phyloP scores from a whole-genome alignment of 2,329 filamentous ascomycete genomes.

The Stemphylium lycopersici region DNA sequence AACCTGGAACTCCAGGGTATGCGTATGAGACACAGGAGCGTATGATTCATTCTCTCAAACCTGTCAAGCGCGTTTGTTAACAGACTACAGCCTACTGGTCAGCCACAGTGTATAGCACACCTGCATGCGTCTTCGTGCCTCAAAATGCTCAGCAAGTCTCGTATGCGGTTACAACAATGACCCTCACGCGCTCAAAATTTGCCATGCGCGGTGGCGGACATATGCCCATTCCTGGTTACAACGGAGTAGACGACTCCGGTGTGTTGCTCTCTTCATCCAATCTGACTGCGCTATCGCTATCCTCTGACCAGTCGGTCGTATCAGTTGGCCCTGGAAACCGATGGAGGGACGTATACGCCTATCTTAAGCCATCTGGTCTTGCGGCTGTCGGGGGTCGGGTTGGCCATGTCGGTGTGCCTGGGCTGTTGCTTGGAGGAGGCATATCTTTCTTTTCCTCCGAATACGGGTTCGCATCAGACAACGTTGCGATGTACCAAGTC shows the following conservation, averaged over 20 bases:
- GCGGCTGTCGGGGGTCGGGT: constrained; percentile 38
- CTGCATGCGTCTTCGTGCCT: constrained; percentile 31
- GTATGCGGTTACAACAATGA: constrained; percentile 21
- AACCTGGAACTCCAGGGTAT: neutral
- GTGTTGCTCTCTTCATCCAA: constrained; percentile 25
- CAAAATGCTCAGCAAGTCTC: constrained; percentile 25
- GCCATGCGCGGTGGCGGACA: constrained; percentile 32
- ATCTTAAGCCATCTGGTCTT: constrained; percentile 27
- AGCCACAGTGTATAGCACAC: constrained; percentile 14
- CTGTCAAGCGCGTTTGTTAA: neutral
- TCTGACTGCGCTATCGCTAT: constrained; percentile 28
- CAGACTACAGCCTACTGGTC: constrained; percentile 12
- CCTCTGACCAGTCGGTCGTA: constrained; percentile 28
- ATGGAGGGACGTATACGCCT: constrained; percentile 40
- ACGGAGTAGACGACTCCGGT: constrained; percentile 23
- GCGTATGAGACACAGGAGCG: neutral
- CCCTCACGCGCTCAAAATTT: constrained; percentile 19
- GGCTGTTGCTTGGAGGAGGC: constrained; percentile 35
- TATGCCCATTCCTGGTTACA: constrained; percentile 29
- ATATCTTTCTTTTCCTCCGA: constrained; percentile 30
- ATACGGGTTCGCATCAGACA: constrained; percentile 28
- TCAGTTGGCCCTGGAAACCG: constrained; percentile 37
- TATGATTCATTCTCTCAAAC: neutral
- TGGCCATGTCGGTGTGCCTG: constrained; percentile 39
- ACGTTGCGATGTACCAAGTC: constrained; percentile 31